Percentiles rank a stretch among this genome's conserved stretches.
These are phyloP conservation scores for Pistacia atlantica DNA, from an alignment of 345 rosid species.

Conservation along the genomic window DNA sequence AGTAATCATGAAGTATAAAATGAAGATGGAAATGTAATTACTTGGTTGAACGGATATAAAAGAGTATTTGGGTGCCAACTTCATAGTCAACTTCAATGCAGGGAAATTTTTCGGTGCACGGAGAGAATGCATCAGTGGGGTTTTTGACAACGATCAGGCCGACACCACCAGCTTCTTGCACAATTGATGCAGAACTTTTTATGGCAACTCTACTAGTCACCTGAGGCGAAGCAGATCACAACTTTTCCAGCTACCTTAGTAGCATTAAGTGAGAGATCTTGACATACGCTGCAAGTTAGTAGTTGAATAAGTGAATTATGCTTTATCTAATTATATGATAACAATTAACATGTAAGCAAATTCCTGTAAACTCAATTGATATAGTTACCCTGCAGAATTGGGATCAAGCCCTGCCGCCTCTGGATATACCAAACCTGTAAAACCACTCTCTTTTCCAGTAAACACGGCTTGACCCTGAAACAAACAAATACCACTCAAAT, in stretches of 20 bases:
- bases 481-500: not conserved
- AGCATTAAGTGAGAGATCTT: conserved; percentile 34
- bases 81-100: conserved; percentile 61
- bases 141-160: conserved; percentile 65
- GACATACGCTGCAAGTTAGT: conserved; percentile 39
- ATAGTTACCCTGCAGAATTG: conserved; percentile 34
- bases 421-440: conserved; percentile 48
- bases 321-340: not conserved
- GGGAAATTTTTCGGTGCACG: conserved; percentile 43
- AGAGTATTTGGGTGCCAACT: conserved; percentile 62
- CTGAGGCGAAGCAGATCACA: conserved; percentile 51
- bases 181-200: conserved; percentile 27
- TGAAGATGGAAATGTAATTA: not conserved
- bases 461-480: conserved; percentile 59
- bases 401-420: conserved; percentile 34
- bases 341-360: not conserved
- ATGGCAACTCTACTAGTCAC: conserved; percentile 6
- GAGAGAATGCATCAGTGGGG: conserved; percentile 42
- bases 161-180: conserved; percentile 36
- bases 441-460: conserved; percentile 40
- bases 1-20: not conserved
- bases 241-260: conserved; percentile 51
- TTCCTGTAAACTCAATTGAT: not conserved
- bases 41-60: conserved; percentile 57
- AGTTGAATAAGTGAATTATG: not conserved